Conservation (phyloP, 2,329 filamentous ascomycete species). For the Ophiostoma perfectum region DNA sequence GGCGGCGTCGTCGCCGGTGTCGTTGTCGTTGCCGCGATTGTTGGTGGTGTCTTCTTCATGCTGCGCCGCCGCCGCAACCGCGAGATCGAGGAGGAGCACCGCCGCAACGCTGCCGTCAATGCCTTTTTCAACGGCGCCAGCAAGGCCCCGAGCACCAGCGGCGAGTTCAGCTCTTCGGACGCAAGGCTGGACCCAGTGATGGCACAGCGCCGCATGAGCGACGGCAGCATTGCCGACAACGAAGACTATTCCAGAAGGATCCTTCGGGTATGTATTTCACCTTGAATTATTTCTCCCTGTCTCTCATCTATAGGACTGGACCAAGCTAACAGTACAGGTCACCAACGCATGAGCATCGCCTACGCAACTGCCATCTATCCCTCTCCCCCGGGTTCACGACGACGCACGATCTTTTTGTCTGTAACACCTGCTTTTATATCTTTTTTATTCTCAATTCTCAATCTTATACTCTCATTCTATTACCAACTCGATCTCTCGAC, state of each 20-base stretch:
- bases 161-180: constrained; percentile 68
- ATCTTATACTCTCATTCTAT: background rate
- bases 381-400: constrained; percentile 26
- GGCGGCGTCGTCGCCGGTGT: constrained; percentile 84
- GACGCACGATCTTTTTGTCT: constrained; percentile 38
- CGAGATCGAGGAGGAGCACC: constrained; percentile 78
- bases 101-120: constrained; percentile 71
- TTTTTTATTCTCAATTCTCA: constrained; percentile 15
- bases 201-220: constrained; percentile 77
- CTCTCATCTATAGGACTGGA: background rate
- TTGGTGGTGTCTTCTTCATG: constrained; percentile 66
- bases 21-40: constrained; percentile 59
- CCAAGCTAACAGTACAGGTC: constrained; percentile 28
- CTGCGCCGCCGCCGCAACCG: constrained; percentile 69
- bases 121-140: constrained; percentile 61
- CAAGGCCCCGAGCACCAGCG: constrained; percentile 58
- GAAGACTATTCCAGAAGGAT: constrained; percentile 95
- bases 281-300: background rate
- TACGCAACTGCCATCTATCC: constrained; percentile 24
- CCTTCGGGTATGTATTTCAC: constrained; percentile 63
- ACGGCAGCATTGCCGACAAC: constrained; percentile 94
- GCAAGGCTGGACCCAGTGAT: constrained; percentile 82
- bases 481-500: background rate
- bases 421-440: constrained; percentile 30
- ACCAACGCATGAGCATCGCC: constrained; percentile 50